These are phyloP conservation scores for Chrysopogon serrulatus DNA, from an alignment of 176 grass and related monocot genomes.

Conservation along the genomic window DNA sequence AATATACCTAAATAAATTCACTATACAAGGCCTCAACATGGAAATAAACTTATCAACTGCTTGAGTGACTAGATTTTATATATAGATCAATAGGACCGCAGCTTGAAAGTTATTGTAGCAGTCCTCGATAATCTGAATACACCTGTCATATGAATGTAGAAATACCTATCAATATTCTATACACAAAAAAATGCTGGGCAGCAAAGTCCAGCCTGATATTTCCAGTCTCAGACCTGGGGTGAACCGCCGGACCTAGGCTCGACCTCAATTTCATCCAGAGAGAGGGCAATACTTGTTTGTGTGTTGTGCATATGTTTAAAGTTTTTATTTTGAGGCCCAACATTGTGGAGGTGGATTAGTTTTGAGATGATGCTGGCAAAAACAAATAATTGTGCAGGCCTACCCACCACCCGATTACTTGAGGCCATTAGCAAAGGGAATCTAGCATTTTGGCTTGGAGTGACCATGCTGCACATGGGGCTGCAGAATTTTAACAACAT, in stretches of 20 bases:
- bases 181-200: not conserved
- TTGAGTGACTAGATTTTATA: not conserved
- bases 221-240: not conserved
- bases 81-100: not conserved
- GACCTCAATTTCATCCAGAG: not conserved
- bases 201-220: not conserved
- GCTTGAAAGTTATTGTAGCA: not conserved
- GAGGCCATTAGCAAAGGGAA: not conserved
- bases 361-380: not conserved
- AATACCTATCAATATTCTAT: not conserved
- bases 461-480: not conserved
- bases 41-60: not conserved
- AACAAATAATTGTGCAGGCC: not conserved
- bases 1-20: not conserved
- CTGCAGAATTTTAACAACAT: not conserved
- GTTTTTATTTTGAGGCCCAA: not conserved
- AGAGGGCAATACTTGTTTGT: not conserved
- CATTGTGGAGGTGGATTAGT: not conserved
- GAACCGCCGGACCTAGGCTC: not conserved
- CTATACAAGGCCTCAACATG: not conserved
- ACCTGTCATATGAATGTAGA: not conserved
- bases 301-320: not conserved
- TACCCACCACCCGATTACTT: not conserved
- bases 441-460: not conserved
- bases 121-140: conserved; percentile 3